Percentiles rank a stretch among this genome's conserved stretches.
These are phyloP conservation scores for Avicennia marina DNA, from an alignment of 257 asterid genomes.

Conservation along the genomic window DNA sequence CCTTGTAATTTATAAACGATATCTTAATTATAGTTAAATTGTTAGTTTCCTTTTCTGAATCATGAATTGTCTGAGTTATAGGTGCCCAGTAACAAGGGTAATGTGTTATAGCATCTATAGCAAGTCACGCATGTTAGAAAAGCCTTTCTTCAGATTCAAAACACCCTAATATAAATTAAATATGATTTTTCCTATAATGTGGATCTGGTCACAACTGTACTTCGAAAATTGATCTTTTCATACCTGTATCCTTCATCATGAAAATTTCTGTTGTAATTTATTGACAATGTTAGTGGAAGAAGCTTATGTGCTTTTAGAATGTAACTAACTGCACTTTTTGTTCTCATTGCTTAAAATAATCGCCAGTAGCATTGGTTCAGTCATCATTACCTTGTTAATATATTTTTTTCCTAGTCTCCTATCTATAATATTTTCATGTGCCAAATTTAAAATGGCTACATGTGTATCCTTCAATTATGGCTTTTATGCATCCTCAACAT, in stretches of 20 bases:
- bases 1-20: too few relatives aligned
- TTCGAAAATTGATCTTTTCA: too few relatives aligned
- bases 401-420: not conserved
- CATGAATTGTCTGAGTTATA: too few relatives aligned
- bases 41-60: too few relatives aligned
- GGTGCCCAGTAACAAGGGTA: too few relatives aligned
- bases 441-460: not conserved
- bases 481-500: conserved; percentile 1
- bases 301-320: not conserved
- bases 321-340: not conserved
- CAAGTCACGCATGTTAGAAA: not conserved
- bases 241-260: too few relatives aligned
- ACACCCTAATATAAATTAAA: not conserved
- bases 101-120: not conserved
- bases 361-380: not conserved
- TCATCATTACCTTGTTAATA: not conserved
- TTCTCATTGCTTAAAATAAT: not conserved
- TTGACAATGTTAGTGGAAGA: conserved; percentile 1
- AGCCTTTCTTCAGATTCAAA: not conserved
- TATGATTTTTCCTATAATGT: not conserved
- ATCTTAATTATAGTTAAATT: too few relatives aligned
- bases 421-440: too few relatives aligned
- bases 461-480: not conserved
- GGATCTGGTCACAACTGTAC: too few relatives aligned
- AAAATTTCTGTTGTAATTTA: not conserved